Evolutionary conservation across 179 eudicot genomes (phyloP), one percentile per base, ranked within the genome.

Genomic region (Monotropa hypopitys): DNA sequence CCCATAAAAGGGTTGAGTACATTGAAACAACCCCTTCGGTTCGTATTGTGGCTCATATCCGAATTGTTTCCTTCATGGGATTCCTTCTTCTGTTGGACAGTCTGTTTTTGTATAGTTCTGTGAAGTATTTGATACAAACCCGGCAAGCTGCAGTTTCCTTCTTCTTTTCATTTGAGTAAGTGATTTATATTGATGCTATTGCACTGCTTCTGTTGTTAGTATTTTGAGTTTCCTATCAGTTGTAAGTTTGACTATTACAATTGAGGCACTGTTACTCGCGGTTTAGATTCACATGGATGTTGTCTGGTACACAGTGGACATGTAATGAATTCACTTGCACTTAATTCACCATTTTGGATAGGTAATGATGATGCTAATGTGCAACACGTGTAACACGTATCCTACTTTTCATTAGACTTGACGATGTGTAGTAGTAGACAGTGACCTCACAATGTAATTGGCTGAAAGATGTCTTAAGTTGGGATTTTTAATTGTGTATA

Each of bases 141-240:
- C 87, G 89, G 4, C 92, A 91, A 72, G 96, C 98, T 76, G 93
- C 98, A 33, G 99, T 93, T 70, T 86, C 98, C 73, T 91, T 93
- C 82, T 96, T 96, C 87, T 96, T 96, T 83, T 80, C 99, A 32
- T 96, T 96, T 40, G 99, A 96, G 99, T 96, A 90, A 88, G 96
- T 82, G 56, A 3, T 56, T n/a, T 50, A 18, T 45, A 21, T 3
- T 13, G 23, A 63, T 23, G 56, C 51, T 8, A 56, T 67, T 49
- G 28, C 50, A 0, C 50, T 75, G 65, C 49, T 20, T 3, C 5
- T 54, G 30, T 43, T 68, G 20, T 12, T 47, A 2, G 51, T 72
- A 33, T 10, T 72, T 72, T 12, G 10, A 16, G 47, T 28, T 66
- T 57, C 21, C 3, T 33, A n/a, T 70, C 30, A 28, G 43, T 20